phyloP scores from a whole-genome alignment of 2,329 filamentous ascomycete species.

The Botrytis hyacinthi region DNA sequence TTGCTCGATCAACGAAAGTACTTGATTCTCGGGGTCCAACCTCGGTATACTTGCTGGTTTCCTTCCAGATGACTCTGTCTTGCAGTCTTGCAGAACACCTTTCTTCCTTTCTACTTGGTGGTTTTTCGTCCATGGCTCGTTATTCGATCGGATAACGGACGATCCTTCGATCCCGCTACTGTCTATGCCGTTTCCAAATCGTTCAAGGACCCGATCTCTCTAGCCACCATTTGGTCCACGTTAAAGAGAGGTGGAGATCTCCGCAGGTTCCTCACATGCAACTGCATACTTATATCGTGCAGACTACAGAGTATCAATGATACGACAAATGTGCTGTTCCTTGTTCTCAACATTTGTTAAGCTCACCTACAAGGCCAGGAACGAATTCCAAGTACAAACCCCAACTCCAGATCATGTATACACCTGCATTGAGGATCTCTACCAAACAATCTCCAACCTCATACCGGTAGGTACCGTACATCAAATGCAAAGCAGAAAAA shows the following conservation, averaged over 20 bases:
- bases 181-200: not conserved
- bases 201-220: not conserved
- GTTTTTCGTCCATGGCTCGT: not conserved
- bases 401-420: not conserved
- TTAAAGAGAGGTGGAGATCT: not conserved
- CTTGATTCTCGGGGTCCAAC: not conserved
- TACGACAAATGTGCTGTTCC: not conserved
- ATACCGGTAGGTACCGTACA: not conserved
- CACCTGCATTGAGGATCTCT: not conserved
- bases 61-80: not conserved
- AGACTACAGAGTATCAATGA: not conserved
- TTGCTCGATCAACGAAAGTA: not conserved
- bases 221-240: not conserved
- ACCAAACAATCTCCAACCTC: not conserved
- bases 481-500: not conserved
- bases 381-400: not conserved
- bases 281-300: not conserved
- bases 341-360: not conserved
- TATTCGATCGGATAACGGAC: not conserved
- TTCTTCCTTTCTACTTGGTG: not conserved
- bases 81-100: not conserved
- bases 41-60: not conserved
- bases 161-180: not conserved
- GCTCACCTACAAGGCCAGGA: not conserved
- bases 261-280: not conserved